Percentiles rank a stretch among this genome's conserved stretches.
Conservation (phyloP, 306 rosid genomes). For the Sicyos edulis region DNA sequence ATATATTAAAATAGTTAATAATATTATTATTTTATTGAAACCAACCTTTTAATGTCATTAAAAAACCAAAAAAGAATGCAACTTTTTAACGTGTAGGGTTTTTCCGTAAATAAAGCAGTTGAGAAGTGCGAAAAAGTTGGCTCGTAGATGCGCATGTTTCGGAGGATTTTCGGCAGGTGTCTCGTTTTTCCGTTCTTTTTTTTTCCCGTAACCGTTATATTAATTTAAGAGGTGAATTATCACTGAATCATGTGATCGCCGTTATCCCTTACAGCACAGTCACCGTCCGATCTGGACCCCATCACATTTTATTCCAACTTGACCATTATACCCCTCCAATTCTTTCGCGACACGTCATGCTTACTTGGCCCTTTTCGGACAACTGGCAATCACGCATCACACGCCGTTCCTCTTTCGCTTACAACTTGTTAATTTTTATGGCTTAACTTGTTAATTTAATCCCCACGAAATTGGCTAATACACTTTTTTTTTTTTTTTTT, state of each 20-base stretch:
- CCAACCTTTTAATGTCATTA: too few relatives aligned
- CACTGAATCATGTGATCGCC: not conserved
- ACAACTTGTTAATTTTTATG: not conserved
- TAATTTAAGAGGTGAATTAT: not conserved
- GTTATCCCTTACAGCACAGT: not conserved
- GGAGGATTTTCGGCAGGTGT: slow-evolving; percentile 25
- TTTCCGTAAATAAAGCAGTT: not conserved
- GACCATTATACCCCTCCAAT: slow-evolving; percentile 2
- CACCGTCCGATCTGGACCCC: not conserved
- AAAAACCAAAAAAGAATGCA: too few relatives aligned
- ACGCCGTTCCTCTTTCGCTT: not conserved
- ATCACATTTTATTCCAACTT: not conserved
- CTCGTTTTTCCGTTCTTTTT: not conserved
- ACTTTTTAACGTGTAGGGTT: not conserved
- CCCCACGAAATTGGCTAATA: not conserved
- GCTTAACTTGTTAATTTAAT: not conserved
- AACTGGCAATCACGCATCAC: slow-evolving; percentile 13
- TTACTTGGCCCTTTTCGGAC: not conserved
- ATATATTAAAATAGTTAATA: too few relatives aligned
- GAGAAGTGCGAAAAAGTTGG: not conserved
- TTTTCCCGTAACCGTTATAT: not conserved
- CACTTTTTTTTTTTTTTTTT: too few relatives aligned
- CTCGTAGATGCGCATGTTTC: slow-evolving; percentile 28
- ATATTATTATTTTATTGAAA: too few relatives aligned
- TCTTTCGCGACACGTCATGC: not conserved